Conservation (phyloP, 2,329 filamentous ascomycete species). For the Phymatotrichopsis omnivora region DNA sequence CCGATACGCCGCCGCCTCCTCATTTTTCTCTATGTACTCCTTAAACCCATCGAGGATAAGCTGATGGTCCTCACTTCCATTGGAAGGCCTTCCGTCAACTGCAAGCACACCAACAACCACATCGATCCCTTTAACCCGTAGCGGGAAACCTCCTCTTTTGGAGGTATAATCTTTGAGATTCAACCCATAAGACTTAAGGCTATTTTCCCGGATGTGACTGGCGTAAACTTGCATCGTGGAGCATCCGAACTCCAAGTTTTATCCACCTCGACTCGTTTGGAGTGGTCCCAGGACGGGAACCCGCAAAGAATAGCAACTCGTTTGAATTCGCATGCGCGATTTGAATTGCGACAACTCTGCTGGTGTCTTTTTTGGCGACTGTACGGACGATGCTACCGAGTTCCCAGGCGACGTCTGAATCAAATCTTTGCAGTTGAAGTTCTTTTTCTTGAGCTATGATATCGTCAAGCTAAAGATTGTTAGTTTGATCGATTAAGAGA, state of each 20-base stretch:
- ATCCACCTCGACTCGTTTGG: constrained; percentile 67
- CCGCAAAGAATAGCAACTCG: constrained; percentile 60
- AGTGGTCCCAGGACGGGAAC: constrained; percentile 54
- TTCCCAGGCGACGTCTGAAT: constrained; percentile 52
- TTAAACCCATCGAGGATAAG: constrained; percentile 61
- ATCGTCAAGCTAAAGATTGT: constrained; percentile 14
- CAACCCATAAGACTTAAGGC: constrained; percentile 55
- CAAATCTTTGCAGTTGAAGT: constrained; percentile 42
- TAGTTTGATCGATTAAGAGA: too few relatives aligned
- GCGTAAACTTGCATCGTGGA: constrained; percentile 67
- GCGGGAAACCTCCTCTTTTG: constrained; percentile 65
- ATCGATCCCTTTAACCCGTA: constrained; percentile 62
- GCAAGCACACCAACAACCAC: constrained; percentile 65
- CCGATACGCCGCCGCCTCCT: too few relatives aligned
- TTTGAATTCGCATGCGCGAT: constrained; percentile 50
- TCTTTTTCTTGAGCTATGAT: constrained; percentile 5
- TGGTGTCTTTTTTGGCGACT: constrained; percentile 47
- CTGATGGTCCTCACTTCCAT: constrained; percentile 67
- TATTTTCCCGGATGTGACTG: too few relatives aligned
- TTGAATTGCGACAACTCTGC: constrained; percentile 51
- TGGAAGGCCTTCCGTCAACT: constrained; percentile 64
- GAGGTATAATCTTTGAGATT: constrained; percentile 57
- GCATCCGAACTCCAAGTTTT: constrained; percentile 56
- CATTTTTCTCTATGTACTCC: too few relatives aligned
- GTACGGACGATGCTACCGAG: constrained; percentile 55